A percentile compares a stretch with the other conserved stretches of the same genome.
Conservation (phyloP, 192 early-diverging fungal genomes). For the Rhizophagus prolifer region DNA sequence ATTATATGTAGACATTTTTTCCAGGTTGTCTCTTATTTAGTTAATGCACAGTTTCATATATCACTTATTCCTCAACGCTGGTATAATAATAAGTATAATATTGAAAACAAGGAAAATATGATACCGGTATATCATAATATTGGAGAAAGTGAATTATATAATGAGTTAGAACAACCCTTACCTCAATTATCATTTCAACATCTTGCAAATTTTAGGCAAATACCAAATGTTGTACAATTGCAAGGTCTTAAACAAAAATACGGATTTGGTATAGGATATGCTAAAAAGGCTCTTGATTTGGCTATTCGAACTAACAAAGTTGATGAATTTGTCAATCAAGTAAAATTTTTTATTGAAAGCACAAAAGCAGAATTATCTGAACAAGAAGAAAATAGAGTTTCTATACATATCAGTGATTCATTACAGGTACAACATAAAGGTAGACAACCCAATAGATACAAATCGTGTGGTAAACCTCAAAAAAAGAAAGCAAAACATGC, state of each 20-base stretch:
- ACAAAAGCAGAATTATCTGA: not conserved
- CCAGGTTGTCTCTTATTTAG: not conserved
- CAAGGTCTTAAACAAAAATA: slow-evolving; percentile 7
- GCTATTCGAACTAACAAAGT: not conserved
- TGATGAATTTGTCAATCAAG: not conserved
- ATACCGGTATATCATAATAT: too few relatives aligned
- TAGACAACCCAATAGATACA: not conserved
- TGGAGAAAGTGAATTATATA: not conserved
- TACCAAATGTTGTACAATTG: not conserved
- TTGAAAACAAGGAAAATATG: too few relatives aligned
- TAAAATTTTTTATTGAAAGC: not conserved
- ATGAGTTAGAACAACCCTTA: not conserved
- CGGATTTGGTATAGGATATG: not conserved
- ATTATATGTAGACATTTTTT: not conserved
- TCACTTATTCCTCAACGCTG: too few relatives aligned
- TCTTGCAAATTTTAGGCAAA: not conserved
- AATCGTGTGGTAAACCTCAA: not conserved
- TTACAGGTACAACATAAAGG: not conserved
- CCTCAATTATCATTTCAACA: not conserved
- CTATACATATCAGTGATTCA: not conserved
- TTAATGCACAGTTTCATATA: not conserved
- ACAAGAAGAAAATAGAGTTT: not conserved
- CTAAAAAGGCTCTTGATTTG: not conserved
- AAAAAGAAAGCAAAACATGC: not conserved
- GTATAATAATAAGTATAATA: slow-evolving; percentile 3